phyloP scores from a whole-genome alignment of 176 grass and related monocot genomes.

The Luzula sylvatica region DNA sequence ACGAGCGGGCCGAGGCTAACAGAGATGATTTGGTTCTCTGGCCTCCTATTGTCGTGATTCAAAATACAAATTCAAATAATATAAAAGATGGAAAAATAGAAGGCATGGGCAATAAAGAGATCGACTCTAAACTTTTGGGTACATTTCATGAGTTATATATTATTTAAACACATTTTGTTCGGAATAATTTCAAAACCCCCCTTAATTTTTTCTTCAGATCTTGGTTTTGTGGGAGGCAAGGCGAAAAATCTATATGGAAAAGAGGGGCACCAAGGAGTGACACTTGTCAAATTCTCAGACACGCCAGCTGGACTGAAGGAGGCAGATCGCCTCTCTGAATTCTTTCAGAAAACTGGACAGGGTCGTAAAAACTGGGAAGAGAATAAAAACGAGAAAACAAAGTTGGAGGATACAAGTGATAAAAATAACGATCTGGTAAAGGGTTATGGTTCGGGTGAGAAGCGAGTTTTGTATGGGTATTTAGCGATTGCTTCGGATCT shows the following conservation, averaged over 20 bases:
- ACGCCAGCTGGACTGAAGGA: conserved; percentile 54
- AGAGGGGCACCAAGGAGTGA: conserved; percentile 47
- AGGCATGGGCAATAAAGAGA: conserved; percentile 60
- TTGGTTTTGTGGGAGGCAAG: conserved; percentile 48
- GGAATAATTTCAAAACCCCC: too few relatives aligned
- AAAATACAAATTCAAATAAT: conserved; percentile 60
- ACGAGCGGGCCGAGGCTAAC: conserved; percentile 62
- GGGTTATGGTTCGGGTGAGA: conserved; percentile 43
- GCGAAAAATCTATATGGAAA: conserved; percentile 48
- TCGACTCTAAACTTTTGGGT: conserved; percentile 93
- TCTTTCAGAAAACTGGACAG: conserved; percentile 41
- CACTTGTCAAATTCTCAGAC: conserved; percentile 54
- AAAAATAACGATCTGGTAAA: conserved; percentile 49
- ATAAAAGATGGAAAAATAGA: conserved; percentile 48
- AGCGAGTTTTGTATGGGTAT: conserved; percentile 64
- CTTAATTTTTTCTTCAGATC: conserved; percentile 15
- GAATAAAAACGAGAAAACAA: conserved; percentile 1
- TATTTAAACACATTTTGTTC: too few relatives aligned
- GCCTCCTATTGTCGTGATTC: conserved; percentile 79
- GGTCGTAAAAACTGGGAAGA: conserved; percentile 37
- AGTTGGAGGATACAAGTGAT: background rate
- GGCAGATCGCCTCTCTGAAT: conserved; percentile 45
- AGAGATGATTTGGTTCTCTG: conserved; percentile 86
- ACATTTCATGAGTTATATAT: conserved; percentile 8
- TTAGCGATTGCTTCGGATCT: conserved; percentile 70